These are phyloP conservation scores for Brasilioporus rufonigricans DNA, from an alignment of 768 basidiomycete species.

Conservation along the genomic window DNA sequence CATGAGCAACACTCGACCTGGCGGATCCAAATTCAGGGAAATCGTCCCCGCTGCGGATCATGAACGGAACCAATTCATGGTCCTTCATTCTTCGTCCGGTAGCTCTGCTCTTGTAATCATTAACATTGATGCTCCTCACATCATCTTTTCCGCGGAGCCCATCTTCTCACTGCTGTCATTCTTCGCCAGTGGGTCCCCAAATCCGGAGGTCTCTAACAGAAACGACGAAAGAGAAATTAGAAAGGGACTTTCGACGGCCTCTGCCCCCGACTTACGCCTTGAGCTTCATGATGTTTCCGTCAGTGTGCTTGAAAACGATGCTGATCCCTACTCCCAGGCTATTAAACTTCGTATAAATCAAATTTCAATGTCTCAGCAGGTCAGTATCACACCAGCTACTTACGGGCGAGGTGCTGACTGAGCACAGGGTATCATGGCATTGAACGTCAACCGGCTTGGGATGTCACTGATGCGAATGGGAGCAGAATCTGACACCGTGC, in stretches of 20 bases:
- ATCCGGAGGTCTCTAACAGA: constrained; percentile 14
- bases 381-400: constrained; percentile 30
- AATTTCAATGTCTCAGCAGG: constrained; percentile 89
- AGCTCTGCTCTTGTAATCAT: constrained; percentile 70
- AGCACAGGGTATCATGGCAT: constrained; percentile 69
- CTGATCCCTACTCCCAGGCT: constrained; percentile 75
- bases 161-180: constrained; percentile 87
- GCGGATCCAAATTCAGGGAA: constrained; percentile 83
- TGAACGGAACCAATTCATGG: constrained; percentile 88
- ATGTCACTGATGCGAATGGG: constrained; percentile 96
- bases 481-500: constrained; percentile 72
- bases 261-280: constrained; percentile 61
- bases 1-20: constrained; percentile 83
- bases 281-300: constrained; percentile 91
- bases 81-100: constrained; percentile 80
- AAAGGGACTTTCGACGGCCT: constrained; percentile 10
- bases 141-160: constrained; percentile 92
- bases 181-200: constrained; percentile 58
- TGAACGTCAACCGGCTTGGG: constrained; percentile 78
- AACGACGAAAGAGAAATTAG: constrained; percentile 11
- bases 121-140: constrained; percentile 87
- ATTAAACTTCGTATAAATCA: constrained; percentile 84
- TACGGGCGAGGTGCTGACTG: constrained; percentile 7
- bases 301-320: constrained; percentile 83
- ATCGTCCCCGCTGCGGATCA: constrained; percentile 92